phyloP scores from a whole-genome alignment of 1,284 basidiomycete species.

The Ustilago curta region DNA sequence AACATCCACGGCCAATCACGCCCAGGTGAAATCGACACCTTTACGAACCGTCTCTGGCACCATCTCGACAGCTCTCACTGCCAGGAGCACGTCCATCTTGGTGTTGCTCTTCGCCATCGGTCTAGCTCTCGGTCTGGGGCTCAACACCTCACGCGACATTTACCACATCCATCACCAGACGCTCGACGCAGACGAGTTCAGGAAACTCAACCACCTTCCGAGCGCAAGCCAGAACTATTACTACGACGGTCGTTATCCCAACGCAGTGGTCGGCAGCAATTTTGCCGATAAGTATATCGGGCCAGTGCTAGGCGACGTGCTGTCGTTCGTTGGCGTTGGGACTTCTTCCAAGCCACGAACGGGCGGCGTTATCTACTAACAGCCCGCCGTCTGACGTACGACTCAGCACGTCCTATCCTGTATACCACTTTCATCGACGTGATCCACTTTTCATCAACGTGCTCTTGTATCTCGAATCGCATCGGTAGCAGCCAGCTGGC shows the following conservation, averaged over 20 bases:
- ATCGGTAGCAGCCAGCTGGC: not conserved
- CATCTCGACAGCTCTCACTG: conserved; percentile 8
- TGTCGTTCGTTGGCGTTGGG: conserved; percentile 21
- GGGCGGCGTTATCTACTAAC: conserved; percentile 32
- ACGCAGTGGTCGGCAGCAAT: conserved; percentile 40
- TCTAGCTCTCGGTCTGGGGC: conserved; percentile 22
- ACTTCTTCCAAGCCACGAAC: conserved; percentile 10
- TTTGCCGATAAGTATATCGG: conserved; percentile 40
- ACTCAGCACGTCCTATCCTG: not conserved
- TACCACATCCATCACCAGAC: conserved; percentile 40
- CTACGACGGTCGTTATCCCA: conserved; percentile 43
- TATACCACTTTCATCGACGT: conserved; percentile 2
- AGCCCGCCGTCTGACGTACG: not conserved
- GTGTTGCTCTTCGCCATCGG: conserved; percentile 27
- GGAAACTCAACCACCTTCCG: conserved; percentile 41
- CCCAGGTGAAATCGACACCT: not conserved
- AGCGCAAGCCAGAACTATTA: conserved; percentile 23
- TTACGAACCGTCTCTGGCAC: not conserved
- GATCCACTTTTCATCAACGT: too few species aligned
- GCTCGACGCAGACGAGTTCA: conserved; percentile 42
- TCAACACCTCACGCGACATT: conserved; percentile 51
- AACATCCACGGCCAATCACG: not conserved
- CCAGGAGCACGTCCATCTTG: conserved; percentile 17
- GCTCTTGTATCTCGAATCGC: conserved; percentile 2
- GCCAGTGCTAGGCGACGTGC: conserved; percentile 22